Conservation (phyloP, 176 grass and related monocot genomes). For the Zizania latifolia region DNA sequence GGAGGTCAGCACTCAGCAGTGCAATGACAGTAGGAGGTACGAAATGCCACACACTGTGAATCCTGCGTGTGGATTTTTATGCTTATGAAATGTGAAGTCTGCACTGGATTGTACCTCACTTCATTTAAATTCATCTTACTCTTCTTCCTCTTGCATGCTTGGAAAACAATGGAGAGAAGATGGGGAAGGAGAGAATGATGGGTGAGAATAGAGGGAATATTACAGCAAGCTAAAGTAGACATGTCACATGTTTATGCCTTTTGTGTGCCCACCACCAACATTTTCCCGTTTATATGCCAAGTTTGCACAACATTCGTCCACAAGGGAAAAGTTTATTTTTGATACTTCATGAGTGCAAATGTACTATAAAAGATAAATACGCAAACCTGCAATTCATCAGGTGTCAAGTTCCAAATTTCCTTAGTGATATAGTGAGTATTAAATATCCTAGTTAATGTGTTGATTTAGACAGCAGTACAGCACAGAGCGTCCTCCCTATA, state of each 20-base stretch:
- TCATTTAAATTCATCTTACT: background rate
- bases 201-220: background rate
- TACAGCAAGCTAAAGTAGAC: background rate
- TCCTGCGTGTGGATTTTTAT: conserved; percentile 6
- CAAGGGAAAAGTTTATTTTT: background rate
- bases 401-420: background rate
- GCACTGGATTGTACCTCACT: background rate
- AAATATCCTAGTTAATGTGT: background rate
- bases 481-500: too few species aligned
- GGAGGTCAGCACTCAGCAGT: background rate
- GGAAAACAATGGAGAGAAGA: background rate
- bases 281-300: background rate
- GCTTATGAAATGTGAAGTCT: background rate
- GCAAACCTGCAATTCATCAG: background rate
- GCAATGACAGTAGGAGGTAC: background rate
- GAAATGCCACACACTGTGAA: background rate
- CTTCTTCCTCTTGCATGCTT: background rate
- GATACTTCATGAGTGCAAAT: too few species aligned
- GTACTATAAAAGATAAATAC: too few species aligned
- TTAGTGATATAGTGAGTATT: background rate
- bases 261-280: background rate
- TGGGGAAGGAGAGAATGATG: background rate
- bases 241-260: background rate
- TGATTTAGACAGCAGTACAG: too few species aligned
- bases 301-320: background rate